phyloP scores from a whole-genome alignment of 2,329 filamentous ascomycete species.

The Colletotrichum karsti region DNA sequence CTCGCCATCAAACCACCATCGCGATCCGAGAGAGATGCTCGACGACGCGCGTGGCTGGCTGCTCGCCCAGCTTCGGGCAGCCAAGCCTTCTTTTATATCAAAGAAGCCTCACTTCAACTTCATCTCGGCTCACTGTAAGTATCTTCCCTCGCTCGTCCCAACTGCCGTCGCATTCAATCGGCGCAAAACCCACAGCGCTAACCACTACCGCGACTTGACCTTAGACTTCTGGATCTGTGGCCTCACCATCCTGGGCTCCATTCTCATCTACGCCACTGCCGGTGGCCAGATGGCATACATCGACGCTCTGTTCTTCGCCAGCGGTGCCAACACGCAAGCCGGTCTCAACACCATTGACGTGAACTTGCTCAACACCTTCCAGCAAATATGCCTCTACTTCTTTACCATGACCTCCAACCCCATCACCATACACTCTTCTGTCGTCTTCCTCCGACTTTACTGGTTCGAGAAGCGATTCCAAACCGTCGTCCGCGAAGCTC shows the following conservation, averaged over 20 bases:
- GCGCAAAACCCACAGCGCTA: slow-evolving; percentile 21
- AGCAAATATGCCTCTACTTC: slow-evolving; percentile 78
- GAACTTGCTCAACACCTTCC: slow-evolving; percentile 74
- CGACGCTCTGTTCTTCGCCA: slow-evolving; percentile 89
- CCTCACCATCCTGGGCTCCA: slow-evolving; percentile 76
- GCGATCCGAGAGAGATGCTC: slow-evolving; percentile 38
- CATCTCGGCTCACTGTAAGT: slow-evolving; percentile 80
- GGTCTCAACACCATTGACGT: slow-evolving; percentile 85
- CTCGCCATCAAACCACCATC: not conserved
- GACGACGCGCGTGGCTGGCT: slow-evolving; percentile 36
- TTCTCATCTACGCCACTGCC: slow-evolving; percentile 74
- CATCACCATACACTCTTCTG: slow-evolving; percentile 83
- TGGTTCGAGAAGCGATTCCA: slow-evolving; percentile 99
- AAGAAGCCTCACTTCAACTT: slow-evolving; percentile 80
- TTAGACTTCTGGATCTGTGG: slow-evolving; percentile 83
- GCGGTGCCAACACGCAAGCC: slow-evolving; percentile 88
- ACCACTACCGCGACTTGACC: not conserved
- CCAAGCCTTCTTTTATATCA: slow-evolving; percentile 66
- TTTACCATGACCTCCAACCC: slow-evolving; percentile 80
- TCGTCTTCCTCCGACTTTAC: slow-evolving; percentile 92
- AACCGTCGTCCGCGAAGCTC: slow-evolving; percentile 79
- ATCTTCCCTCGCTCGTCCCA: not conserved
- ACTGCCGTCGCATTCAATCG: slow-evolving; percentile 10
- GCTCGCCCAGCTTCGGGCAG: slow-evolving; percentile 50
- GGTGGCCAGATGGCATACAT: slow-evolving; percentile 75